These are phyloP conservation scores for Hemileia vastatrix DNA, from an alignment of 1,284 basidiomycete genomes.

Conservation along the genomic window DNA sequence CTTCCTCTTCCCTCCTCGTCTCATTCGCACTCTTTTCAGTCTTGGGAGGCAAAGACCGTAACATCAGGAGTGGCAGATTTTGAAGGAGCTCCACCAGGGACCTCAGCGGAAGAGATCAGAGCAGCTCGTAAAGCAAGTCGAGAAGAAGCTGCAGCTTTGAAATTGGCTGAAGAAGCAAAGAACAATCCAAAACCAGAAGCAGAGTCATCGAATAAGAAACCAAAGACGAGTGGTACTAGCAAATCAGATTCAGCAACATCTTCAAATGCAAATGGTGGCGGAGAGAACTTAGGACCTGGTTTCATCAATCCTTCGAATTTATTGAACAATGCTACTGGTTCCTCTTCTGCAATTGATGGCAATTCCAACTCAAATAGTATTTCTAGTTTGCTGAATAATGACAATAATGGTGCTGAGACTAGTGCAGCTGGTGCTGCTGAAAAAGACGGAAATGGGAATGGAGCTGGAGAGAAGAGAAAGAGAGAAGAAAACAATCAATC, in stretches of 20 bases:
- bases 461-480: slow-evolving; percentile 3
- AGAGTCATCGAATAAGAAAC: neutral
- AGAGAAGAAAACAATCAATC: slow-evolving; percentile 46
- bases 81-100: neutral
- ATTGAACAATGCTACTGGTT: neutral
- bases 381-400: neutral
- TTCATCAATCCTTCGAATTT: neutral
- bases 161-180: neutral
- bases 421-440: too few species aligned
- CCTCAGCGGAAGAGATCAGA: neutral
- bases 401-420: neutral
- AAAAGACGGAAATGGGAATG: neutral
- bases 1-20: neutral
- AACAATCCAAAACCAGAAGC: neutral
- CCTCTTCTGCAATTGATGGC: neutral
- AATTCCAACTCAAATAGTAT: neutral
- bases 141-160: neutral
- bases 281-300: neutral
- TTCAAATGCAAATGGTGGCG: too few species aligned
- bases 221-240: neutral
- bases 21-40: neutral
- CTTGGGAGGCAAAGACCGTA: neutral
- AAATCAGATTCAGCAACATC: too few species aligned
- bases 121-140: neutral
- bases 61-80: neutral